Conservation (phyloP, 495 filamentous ascomycete species). For the Talaromyces thailandensis region DNA sequence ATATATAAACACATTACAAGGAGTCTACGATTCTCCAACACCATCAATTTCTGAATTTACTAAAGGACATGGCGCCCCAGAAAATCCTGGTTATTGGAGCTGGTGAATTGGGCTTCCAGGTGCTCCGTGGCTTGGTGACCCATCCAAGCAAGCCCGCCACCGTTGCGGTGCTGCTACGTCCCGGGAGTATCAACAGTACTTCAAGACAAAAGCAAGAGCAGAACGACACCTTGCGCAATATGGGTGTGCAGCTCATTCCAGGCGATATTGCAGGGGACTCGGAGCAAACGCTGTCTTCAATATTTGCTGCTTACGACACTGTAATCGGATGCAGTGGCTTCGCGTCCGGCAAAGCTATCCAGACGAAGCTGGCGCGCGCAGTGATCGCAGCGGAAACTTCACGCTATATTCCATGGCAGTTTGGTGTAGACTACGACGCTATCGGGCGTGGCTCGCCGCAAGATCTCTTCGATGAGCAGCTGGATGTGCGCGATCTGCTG, state of each 20-base stretch:
- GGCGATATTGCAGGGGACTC: slow-evolving; percentile 38
- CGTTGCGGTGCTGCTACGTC: slow-evolving; percentile 43
- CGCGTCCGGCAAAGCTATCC: slow-evolving; percentile 36
- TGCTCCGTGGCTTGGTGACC: slow-evolving; percentile 36
- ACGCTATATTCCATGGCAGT: slow-evolving; percentile 57
- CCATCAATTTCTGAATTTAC: not conserved
- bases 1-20: not conserved
- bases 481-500: slow-evolving; percentile 45
- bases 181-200: slow-evolving; percentile 25
- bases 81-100: slow-evolving; percentile 51
- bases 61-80: not conserved
- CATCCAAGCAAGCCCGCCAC: slow-evolving; percentile 23
- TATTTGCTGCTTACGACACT: slow-evolving; percentile 39
- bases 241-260: slow-evolving; percentile 29
- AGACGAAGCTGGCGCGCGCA: slow-evolving; percentile 40
- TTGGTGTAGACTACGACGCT: slow-evolving; percentile 54
- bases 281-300: slow-evolving; percentile 24
- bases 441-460: slow-evolving; percentile 45
- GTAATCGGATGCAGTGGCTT: slow-evolving; percentile 50
- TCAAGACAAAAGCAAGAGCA: slow-evolving; percentile 18
- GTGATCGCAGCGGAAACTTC: slow-evolving; percentile 34
- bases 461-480: slow-evolving; percentile 54
- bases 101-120: slow-evolving; percentile 49
- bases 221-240: slow-evolving; percentile 16
- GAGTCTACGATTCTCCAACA: not conserved